Base-by-base conservation (phyloP, 208 protist species). In the Crithidia sp. region DNA sequence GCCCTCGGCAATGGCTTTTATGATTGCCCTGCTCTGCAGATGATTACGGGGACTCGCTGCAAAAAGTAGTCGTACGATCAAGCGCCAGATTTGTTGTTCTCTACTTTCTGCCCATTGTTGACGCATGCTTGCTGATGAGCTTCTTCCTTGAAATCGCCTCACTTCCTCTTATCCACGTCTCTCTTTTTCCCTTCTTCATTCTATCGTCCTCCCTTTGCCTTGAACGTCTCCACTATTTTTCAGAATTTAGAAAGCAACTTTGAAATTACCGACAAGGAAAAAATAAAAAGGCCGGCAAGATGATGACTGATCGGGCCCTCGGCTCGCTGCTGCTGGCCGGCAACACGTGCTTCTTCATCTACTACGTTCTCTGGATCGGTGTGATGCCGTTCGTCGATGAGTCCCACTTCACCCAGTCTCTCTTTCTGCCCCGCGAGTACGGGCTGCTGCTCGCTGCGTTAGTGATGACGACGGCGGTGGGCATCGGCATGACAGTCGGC, bases 301-400 rank as follows among this genome's bases (percentile, higher is more conserved):
- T 93, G 87, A 66, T 96, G 65, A 81, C 85, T 3, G 92, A 96
- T 72, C 68, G 87, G 2, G 81, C 82, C n/a, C 83, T 96, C 56
- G 92, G 89, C 50, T 76, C 67, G 60, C 39, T 88, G 52, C 67
- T 90, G 40, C 73, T 94, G 5, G 62, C 63, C 10, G 41, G 86
- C 47, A 85, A 70, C 53, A 93, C 86, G 28, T 44, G 70, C 54
- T 76, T 89, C 64, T 88, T 91, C 41, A 44, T 86, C 17, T 96
- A 96, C 78, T 96, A 90, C 66, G 50, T 93, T 16, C 3, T 92
- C 6, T 96, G 92, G 90, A 91, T 96, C n/a, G 86, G 77, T 7
- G 65, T 94, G 12, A 95, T 88, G 67, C 92, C 92, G 3, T 93
- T 94, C 37, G 85, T 96, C 54, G 92, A 95, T 40, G 71, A 77